phyloP scores from a whole-genome alignment of 2,329 filamentous ascomycete genomes.

The Graphilbum ipis-grandicollis region DNA sequence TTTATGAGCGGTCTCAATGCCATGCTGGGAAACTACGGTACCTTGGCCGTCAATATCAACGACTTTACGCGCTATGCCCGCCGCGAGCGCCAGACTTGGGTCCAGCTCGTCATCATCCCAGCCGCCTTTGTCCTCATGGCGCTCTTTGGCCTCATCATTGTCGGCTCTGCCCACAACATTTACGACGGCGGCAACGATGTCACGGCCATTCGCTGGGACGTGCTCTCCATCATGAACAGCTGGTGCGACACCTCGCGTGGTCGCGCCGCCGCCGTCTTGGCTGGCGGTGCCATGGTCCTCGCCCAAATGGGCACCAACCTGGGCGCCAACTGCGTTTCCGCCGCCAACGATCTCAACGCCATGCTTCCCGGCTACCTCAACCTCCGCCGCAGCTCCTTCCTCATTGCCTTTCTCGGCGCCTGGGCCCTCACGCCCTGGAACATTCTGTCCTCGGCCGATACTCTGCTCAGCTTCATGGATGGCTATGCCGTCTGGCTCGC shows the following conservation, averaged over 20 bases:
- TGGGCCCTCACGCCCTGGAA: slow-evolving; percentile 13
- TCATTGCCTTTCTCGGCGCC: slow-evolving; percentile 8
- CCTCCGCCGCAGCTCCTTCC: slow-evolving; percentile 16
- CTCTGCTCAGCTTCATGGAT: slow-evolving; percentile 9
- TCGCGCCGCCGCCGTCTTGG: slow-evolving; percentile 10
- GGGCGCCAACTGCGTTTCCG: slow-evolving; percentile 17
- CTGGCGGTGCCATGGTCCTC: slow-evolving; percentile 7
- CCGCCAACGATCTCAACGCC: slow-evolving; percentile 17
- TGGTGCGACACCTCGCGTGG: background rate
- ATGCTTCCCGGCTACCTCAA: slow-evolving; percentile 17
- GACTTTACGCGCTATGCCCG: slow-evolving; percentile 22
- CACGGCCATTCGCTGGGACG: slow-evolving; percentile 7
- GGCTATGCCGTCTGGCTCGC: slow-evolving; percentile 9
- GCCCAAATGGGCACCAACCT: slow-evolving; percentile 9
- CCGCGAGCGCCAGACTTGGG: slow-evolving; percentile 17
- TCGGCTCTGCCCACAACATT: slow-evolving; percentile 21
- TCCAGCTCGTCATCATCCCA: slow-evolving; percentile 16
- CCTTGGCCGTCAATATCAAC: slow-evolving; percentile 30
- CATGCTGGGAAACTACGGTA: slow-evolving; percentile 7
- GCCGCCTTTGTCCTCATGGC: slow-evolving; percentile 16
- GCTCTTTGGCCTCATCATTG: slow-evolving; percentile 20
- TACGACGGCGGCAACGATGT: slow-evolving; percentile 14
- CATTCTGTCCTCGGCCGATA: slow-evolving; percentile 7
- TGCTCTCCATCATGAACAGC: slow-evolving; percentile 4
- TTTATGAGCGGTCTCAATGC: slow-evolving; percentile 16